Conservation (phyloP, 2,329 filamentous ascomycete genomes). For the Aspergillus arachidicola region DNA sequence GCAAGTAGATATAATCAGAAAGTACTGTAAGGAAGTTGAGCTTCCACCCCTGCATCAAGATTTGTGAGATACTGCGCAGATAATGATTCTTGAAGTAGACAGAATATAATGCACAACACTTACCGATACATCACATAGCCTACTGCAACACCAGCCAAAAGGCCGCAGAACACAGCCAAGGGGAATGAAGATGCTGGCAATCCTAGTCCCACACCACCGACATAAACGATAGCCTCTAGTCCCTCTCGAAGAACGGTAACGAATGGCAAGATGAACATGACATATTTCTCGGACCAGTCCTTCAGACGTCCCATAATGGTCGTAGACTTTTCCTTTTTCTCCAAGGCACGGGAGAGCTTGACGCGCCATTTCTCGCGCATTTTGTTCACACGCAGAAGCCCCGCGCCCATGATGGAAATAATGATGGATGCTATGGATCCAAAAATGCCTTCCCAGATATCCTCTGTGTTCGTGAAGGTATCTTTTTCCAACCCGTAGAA, state of each 20-base stretch:
- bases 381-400: constrained; percentile 78
- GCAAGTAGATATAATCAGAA: constrained; percentile 77
- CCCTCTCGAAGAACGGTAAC: constrained; percentile 57
- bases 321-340: constrained; percentile 46
- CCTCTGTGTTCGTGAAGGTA: constrained; percentile 67
- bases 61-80: no score
- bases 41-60: constrained; percentile 56
- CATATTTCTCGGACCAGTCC: constrained; percentile 71
- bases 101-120: constrained; percentile 32
- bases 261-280: constrained; percentile 84
- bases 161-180: constrained; percentile 67
- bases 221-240: constrained; percentile 20
- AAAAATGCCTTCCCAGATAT: constrained; percentile 82
- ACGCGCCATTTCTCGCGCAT: constrained; percentile 83
- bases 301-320: constrained; percentile 55
- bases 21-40: constrained; percentile 66
- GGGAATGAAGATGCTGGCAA: constrained; percentile 51
- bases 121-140: constrained; percentile 79
- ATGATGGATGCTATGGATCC: constrained; percentile 75
- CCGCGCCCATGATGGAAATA: constrained; percentile 79
- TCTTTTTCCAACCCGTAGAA: constrained; percentile 72
- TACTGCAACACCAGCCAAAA: constrained; percentile 66
- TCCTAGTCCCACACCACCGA: constrained; percentile 42
- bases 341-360: constrained; percentile 73
- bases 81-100: no score